phyloP scores from a whole-genome alignment of 768 basidiomycete species.

The Serendipita sp. region DNA sequence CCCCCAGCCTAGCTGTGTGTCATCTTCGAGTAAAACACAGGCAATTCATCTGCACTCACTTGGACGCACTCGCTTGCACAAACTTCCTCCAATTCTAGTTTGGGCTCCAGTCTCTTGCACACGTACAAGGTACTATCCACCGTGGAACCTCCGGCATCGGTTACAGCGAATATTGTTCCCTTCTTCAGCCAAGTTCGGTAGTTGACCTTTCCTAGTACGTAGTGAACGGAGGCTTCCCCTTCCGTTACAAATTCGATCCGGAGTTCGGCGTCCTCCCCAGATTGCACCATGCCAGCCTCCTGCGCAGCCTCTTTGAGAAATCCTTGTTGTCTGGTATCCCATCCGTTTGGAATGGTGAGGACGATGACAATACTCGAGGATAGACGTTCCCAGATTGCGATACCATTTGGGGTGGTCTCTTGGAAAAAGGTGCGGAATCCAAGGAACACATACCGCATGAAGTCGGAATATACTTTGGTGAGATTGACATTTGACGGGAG shows the following conservation, averaged over 20 bases:
- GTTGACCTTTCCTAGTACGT: neutral
- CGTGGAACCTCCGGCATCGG: slow-evolving; percentile 5
- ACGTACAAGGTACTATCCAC: slow-evolving; percentile 4
- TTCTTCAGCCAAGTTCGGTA: neutral
- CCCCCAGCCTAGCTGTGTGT: neutral
- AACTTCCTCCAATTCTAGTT: slow-evolving; percentile 4
- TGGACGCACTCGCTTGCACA: slow-evolving; percentile 8
- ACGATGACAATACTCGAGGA: slow-evolving; percentile 22
- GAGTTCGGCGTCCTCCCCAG: neutral
- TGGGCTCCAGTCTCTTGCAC: neutral
- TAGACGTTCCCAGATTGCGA: slow-evolving; percentile 5
- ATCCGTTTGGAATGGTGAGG: slow-evolving; percentile 4
- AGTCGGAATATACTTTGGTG: slow-evolving; percentile 8
- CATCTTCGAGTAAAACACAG: neutral
- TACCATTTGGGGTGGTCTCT: neutral
- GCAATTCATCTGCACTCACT: neutral
- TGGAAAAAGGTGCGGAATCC: neutral
- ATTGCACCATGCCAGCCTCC: neutral
- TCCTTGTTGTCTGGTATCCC: neutral
- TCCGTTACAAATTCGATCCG: slow-evolving; percentile 2
- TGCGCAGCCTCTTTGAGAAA: neutral
- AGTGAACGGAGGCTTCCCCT: slow-evolving; percentile 8
- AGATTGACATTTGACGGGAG: neutral
- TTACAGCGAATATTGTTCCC: neutral
- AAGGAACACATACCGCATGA: slow-evolving; percentile 2